Conservation (phyloP, 2,329 filamentous ascomycete genomes). For the Cladorrhinum sp. region DNA sequence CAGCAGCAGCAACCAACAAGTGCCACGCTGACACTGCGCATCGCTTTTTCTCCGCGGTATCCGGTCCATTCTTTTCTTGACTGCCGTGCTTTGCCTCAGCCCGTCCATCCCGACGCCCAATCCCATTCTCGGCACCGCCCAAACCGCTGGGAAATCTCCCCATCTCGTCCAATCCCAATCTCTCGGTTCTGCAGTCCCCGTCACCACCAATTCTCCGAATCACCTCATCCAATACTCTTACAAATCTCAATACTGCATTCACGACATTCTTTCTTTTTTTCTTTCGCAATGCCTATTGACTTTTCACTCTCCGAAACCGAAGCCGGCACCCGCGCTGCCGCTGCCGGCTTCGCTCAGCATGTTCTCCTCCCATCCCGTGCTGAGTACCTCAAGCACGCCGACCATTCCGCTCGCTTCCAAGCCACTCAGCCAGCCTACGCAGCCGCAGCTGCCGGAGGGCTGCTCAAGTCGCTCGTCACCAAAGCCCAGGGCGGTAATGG, state of each 20-base stretch:
- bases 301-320: constrained; percentile 26
- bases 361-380: constrained; percentile 26
- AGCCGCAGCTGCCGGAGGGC: constrained; percentile 40
- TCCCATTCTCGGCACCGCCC: not conserved
- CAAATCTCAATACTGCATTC: not conserved
- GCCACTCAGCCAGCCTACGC: constrained; percentile 46
- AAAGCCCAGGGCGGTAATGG: constrained; percentile 44
- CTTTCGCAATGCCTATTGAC: constrained; percentile 26
- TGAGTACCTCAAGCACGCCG: constrained; percentile 20
- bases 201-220: not conserved
- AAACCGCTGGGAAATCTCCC: not conserved
- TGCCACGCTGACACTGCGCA: too few species aligned
- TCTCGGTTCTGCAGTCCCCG: not conserved
- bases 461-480: constrained; percentile 48
- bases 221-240: not conserved
- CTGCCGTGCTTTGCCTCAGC: not conserved
- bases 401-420: constrained; percentile 41
- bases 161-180: too few species aligned
- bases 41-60: not conserved
- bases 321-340: constrained; percentile 22
- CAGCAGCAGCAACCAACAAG: too few species aligned
- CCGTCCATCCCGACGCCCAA: not conserved
- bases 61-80: not conserved
- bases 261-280: too few species aligned
- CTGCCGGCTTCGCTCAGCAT: constrained; percentile 24